phyloP scores from a whole-genome alignment of 2,329 filamentous ascomycete genomes.

The Polytolypa hystricis region DNA sequence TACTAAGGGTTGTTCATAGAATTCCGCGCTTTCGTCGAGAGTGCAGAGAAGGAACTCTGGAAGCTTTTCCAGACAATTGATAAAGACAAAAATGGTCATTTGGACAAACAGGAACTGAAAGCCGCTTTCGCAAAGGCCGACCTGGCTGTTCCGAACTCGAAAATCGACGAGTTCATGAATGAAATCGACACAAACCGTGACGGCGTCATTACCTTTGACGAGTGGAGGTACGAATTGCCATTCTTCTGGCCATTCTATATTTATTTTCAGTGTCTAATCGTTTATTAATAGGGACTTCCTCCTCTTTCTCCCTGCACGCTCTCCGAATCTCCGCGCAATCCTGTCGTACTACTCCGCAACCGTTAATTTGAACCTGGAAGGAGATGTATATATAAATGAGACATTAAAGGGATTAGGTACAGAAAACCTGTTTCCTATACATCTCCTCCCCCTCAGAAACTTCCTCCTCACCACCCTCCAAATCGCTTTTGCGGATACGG shows the following conservation, averaged over 20 bases:
- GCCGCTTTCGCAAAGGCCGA: constrained; percentile 68
- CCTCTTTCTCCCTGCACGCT: constrained; percentile 63
- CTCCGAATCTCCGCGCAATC: constrained; percentile 60
- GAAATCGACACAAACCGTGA: constrained; percentile 86
- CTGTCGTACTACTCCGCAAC: constrained; percentile 86
- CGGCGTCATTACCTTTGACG: constrained; percentile 75
- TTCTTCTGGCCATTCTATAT: background rate
- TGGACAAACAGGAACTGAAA: constrained; percentile 77
- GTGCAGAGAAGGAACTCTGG: constrained; percentile 74
- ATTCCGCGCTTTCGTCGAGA: constrained; percentile 77
- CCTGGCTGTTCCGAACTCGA: constrained; percentile 63
- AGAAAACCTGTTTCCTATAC: constrained; percentile 31
- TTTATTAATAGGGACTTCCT: constrained; percentile 66
- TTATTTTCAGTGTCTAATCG: background rate
- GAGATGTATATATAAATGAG: constrained; percentile 88
- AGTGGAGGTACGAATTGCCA: constrained; percentile 80
- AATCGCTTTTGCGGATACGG: constrained; percentile 7
- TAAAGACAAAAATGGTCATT: constrained; percentile 67
- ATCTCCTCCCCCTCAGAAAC: constrained; percentile 14
- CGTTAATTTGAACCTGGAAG: constrained; percentile 81
- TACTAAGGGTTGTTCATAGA: constrained; percentile 41
- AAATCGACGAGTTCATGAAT: constrained; percentile 74
- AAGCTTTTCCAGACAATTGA: constrained; percentile 80
- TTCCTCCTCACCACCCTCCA: constrained; percentile 12
- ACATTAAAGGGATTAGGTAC: constrained; percentile 89